These are phyloP conservation scores for Batkoa obscura DNA, from an alignment of 371 early-diverging fungal species.

Conservation along the genomic window DNA sequence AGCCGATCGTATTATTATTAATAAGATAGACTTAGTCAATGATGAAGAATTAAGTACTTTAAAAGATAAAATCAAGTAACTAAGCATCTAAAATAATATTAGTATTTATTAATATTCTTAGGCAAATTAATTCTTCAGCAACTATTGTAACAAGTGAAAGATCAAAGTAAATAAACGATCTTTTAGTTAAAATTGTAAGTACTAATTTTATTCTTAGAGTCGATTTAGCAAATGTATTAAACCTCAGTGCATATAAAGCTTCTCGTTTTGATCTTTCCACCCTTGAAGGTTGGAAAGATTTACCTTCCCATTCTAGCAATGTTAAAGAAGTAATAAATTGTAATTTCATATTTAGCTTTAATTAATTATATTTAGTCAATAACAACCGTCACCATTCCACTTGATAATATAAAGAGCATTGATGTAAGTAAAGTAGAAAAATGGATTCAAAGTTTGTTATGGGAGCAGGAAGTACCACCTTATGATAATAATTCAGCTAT, in stretches of 20 bases:
- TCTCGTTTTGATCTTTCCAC: neutral
- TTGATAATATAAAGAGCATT: too few relatives aligned
- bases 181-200: neutral
- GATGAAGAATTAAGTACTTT: conserved; percentile 21
- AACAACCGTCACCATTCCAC: conserved; percentile 10
- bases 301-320: too few relatives aligned
- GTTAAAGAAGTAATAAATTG: conserved; percentile 4
- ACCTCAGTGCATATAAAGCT: neutral
- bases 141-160: too few relatives aligned
- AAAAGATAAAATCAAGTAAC: conserved; percentile 28
- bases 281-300: neutral
- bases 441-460: conserved; percentile 80
- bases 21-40: conserved; percentile 75
- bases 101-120: conserved; percentile 10
- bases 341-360: conserved; percentile 17
- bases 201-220: neutral
- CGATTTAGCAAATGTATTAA: neutral
- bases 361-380: conserved; percentile 10
- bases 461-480: conserved; percentile 54
- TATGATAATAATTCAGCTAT: too few relatives aligned
- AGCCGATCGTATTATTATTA: conserved; percentile 84
- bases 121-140: too few relatives aligned
- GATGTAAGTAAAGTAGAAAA: conserved; percentile 26
- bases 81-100: conserved; percentile 5
- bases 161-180: too few relatives aligned